Evolutionary conservation across 139 green algal genomes (phyloP).

Genomic region (Micromonas pusilla): DNA sequence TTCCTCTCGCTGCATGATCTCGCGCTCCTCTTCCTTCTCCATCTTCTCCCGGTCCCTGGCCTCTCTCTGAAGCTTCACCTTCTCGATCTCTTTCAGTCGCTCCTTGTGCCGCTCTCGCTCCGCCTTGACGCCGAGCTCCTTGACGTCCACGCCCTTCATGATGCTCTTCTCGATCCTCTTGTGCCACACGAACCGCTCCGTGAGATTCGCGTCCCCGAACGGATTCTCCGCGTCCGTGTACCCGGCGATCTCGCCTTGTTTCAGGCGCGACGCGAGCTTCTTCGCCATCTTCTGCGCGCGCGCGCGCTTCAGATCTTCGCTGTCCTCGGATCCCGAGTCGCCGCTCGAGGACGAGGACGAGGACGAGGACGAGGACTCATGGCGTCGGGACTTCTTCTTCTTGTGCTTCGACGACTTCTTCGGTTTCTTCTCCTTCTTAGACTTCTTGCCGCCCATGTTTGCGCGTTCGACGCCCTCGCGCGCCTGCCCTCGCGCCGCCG

Average conservation of each 20-base stretch:
- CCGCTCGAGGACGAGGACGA: conserved; percentile 13
- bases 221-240: conserved; percentile 70
- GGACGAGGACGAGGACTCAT: not conserved
- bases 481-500: no score
- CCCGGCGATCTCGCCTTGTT: conserved; percentile 46
- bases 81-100: conserved; percentile 76
- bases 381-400: conserved; percentile 23
- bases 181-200: conserved; percentile 77
- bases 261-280: conserved; percentile 4
- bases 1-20: conserved; percentile 1
- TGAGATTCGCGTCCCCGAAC: conserved; percentile 63
- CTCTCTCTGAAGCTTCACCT: conserved; percentile 78
- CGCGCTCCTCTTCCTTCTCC: conserved; percentile 69
- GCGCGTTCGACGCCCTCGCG: no score
- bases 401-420: conserved; percentile 37
- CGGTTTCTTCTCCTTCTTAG: conserved; percentile 29
- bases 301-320: conserved; percentile 20
- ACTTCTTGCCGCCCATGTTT: conserved; percentile 13
- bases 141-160: conserved; percentile 44
- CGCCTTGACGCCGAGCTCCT: conserved; percentile 54
- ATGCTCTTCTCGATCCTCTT: conserved; percentile 90
- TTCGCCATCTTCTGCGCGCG: conserved; percentile 55
- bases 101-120: conserved; percentile 50
- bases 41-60: conserved; percentile 70
- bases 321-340: conserved; percentile 15